These are phyloP conservation scores for Salix suchowensis DNA, from an alignment of 345 rosid species.

Conservation along the genomic window DNA sequence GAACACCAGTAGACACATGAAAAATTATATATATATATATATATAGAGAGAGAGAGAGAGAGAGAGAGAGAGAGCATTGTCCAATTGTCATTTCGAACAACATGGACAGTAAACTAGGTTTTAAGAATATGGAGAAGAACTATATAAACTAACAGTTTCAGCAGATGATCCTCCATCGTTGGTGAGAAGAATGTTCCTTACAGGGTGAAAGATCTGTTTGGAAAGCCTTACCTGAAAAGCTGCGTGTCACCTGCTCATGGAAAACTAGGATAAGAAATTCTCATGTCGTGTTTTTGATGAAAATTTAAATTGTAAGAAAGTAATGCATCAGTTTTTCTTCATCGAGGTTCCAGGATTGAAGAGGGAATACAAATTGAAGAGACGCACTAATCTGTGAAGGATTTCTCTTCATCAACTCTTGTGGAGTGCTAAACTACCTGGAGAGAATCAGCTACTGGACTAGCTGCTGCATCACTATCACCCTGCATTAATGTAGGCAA, in stretches of 20 bases:
- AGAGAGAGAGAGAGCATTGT: neutral
- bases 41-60: too few species aligned
- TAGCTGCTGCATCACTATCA: constrained; percentile 69
- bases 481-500: constrained; percentile 47
- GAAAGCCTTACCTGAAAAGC: constrained; percentile 87
- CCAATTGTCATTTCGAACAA: constrained; percentile 15
- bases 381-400: neutral
- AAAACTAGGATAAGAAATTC: neutral
- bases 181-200: constrained; percentile 79
- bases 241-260: constrained; percentile 61
- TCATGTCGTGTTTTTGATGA: neutral
- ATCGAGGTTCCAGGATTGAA: neutral
- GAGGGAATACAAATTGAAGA: neutral
- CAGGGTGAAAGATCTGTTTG: constrained; percentile 80
- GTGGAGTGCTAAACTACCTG: constrained; percentile 41
- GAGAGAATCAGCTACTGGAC: constrained; percentile 70
- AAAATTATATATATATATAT: neutral
- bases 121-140: constrained; percentile 1
- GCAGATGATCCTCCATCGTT: constrained; percentile 72
- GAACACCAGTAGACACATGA: too few species aligned
- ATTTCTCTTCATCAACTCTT: neutral
- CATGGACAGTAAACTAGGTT: neutral
- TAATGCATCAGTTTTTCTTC: neutral
- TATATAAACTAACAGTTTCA: constrained; percentile 46
- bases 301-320: neutral